A percentile compares a stretch with the other conserved stretches of the same genome.
Evolutionary conservation across 1,284 basidiomycete genomes (phyloP).

Genomic region (Ganoderma lingzhi): DNA sequence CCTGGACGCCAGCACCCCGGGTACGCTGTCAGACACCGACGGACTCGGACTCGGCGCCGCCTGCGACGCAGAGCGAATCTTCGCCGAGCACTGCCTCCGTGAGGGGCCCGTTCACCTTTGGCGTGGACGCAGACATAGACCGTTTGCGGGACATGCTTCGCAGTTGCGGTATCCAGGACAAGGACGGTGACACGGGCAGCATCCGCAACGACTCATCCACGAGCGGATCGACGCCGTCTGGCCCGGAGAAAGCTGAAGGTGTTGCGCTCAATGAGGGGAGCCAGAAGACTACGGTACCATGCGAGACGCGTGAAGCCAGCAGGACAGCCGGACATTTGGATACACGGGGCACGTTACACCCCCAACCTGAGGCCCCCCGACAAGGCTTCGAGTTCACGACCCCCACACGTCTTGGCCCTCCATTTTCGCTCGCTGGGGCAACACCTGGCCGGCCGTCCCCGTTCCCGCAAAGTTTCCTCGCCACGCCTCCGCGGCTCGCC

Average conservation of each 20-base stretch:
- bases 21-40: background rate
- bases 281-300: background rate
- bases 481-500: background rate
- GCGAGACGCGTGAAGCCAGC: background rate
- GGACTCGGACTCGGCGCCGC: background rate
- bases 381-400: constrained; percentile 6
- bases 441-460: background rate
- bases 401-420: background rate
- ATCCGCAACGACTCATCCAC: background rate
- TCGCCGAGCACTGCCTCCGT: background rate
- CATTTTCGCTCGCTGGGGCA: background rate
- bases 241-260: background rate
- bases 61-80: background rate
- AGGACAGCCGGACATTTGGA: background rate
- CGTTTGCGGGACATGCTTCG: constrained; percentile 23
- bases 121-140: constrained; percentile 14
- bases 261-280: background rate
- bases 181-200: background rate
- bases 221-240: background rate
- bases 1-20: constrained; percentile 12
- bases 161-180: constrained; percentile 19
- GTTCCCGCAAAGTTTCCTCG: background rate
- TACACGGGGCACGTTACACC: too few species aligned
- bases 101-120: background rate
- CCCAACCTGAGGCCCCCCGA: background rate